Percentiles rank a stretch among this genome's conserved stretches.
These are phyloP conservation scores for Wallacemonas rigidus DNA, from an alignment of 208 protist species.

Conservation along the genomic window DNA sequence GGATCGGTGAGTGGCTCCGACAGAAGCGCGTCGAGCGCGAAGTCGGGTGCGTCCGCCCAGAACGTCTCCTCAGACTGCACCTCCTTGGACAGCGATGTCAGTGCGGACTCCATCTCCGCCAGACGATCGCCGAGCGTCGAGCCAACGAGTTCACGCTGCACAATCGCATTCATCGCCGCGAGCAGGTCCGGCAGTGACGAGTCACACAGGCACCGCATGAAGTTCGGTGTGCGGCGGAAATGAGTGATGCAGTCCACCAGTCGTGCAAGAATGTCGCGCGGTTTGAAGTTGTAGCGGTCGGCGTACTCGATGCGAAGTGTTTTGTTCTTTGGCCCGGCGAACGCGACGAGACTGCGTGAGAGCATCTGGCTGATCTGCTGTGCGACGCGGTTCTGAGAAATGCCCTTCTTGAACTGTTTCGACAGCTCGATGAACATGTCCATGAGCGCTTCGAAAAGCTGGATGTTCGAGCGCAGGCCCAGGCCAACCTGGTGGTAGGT, in stretches of 20 bases:
- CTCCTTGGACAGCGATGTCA: constrained; percentile 51
- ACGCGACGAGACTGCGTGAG: constrained; percentile 75
- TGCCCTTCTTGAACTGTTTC: constrained; percentile 71
- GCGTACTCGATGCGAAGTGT: constrained; percentile 82
- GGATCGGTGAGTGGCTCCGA: constrained; percentile 79
- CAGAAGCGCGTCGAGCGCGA: constrained; percentile 79
- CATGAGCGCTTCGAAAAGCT: constrained; percentile 80
- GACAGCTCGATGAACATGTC: constrained; percentile 88
- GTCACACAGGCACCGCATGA: constrained; percentile 76
- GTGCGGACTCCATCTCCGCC: constrained; percentile 53
- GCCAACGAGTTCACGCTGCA: constrained; percentile 66
- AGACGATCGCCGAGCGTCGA: constrained; percentile 67
- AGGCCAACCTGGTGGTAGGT: constrained; percentile 86
- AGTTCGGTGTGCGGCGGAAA: constrained; percentile 71
- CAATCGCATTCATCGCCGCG: constrained; percentile 55
- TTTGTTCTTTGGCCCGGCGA: constrained; percentile 76
- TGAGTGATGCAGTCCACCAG: constrained; percentile 84
- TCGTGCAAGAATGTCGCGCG: constrained; percentile 73
- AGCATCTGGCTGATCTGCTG: constrained; percentile 90
- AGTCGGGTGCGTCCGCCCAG: constrained; percentile 89
- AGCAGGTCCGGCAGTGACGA: constrained; percentile 61
- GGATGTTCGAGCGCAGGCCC: constrained; percentile 59
- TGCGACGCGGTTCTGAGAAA: constrained; percentile 89
- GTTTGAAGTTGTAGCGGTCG: constrained; percentile 77
- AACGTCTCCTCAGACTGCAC: constrained; percentile 77